phyloP scores from a whole-genome alignment of 148 eudicot species.

The Rheum nobile region DNA sequence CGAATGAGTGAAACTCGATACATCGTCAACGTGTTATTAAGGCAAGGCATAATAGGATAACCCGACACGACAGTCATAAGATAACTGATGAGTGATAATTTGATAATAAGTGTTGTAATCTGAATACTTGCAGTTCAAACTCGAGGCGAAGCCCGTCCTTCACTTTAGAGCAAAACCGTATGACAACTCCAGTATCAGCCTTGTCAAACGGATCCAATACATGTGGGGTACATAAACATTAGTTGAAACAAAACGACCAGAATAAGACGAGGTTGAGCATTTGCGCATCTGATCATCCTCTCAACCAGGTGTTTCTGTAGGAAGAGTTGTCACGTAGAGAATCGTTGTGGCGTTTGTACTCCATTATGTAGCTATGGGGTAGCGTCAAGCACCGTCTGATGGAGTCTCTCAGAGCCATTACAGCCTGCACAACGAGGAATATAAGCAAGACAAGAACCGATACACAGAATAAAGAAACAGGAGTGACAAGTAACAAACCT shows the following conservation, averaged over 20 bases:
- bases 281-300: conserved; percentile 34
- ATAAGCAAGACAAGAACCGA: not conserved
- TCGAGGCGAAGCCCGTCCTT: not conserved
- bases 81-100: too few species aligned
- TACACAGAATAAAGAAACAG: too few species aligned
- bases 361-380: conserved; percentile 85
- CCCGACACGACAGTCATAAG: too few species aligned
- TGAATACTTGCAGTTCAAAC: not conserved
- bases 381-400: conserved; percentile 89
- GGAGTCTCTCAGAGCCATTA: conserved; percentile 78
- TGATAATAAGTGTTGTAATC: too few species aligned
- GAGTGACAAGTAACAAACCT: conserved; percentile 32
- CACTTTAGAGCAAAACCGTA: not conserved
- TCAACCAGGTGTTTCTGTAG: conserved; percentile 87
- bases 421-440: conserved; percentile 36
- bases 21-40: too few species aligned
- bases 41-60: too few species aligned
- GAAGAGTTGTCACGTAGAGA: conserved; percentile 93
- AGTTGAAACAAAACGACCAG: too few species aligned
- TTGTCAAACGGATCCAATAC: not conserved
- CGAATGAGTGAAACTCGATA: too few species aligned
- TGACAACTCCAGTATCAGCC: not conserved
- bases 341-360: conserved; percentile 91
- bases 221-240: not conserved
- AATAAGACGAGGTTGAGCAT: not conserved